Evolutionary conservation across 2,329 filamentous ascomycete genomes (phyloP), one percentile per base, ranked within the genome.

Genomic region (Magnaporthiopsis incrustans): DNA sequence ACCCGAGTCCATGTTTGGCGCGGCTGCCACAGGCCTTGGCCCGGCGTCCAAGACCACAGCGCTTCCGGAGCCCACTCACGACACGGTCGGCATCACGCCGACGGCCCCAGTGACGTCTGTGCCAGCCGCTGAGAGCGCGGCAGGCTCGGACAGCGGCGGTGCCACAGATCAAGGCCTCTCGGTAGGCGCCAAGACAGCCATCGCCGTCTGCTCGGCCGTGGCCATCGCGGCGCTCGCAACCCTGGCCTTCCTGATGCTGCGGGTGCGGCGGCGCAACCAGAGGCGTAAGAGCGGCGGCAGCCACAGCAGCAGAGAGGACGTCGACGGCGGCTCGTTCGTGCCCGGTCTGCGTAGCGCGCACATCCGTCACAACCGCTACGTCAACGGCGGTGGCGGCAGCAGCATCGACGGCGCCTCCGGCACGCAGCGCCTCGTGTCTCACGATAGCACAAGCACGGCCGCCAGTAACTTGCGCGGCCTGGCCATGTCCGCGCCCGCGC

Each of bases 141-240:
- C 25, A 7, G 59, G 44, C 18, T 6, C 25, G 18, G 27, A 26
- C 35, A 32, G 27, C 53, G 14, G 33, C 25, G 26, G 7, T 35
- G 26, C 32, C 59, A 44, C 15, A 50, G 67, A 65, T 27, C 68
- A 67, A 8, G 44, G 22, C 3, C 70, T 82, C 7, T 72, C 79
- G 1, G 68, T 71, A 1, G 77, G 77, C 2, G 74, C 76, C 59
- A 82, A 78, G 64, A 75, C 77, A 3, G 79, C 81, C 38, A 78
- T 84, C 61, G 77, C 73, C 4, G 67, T 82, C 14, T 78, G 77
- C 61, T 75, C 76, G 1, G 68, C 77, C 3, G 68, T 80, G n/a
- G 76, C 70, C 4, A 66, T 79, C 14, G 65, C 79, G 18, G 69
- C 75, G 3, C 64, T 82, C 3, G 63, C 75, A 12, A 72, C 73